Base-by-base conservation (phyloP, 139 green algal genomes). In the Chlamydomonas asymmetrica region DNA sequence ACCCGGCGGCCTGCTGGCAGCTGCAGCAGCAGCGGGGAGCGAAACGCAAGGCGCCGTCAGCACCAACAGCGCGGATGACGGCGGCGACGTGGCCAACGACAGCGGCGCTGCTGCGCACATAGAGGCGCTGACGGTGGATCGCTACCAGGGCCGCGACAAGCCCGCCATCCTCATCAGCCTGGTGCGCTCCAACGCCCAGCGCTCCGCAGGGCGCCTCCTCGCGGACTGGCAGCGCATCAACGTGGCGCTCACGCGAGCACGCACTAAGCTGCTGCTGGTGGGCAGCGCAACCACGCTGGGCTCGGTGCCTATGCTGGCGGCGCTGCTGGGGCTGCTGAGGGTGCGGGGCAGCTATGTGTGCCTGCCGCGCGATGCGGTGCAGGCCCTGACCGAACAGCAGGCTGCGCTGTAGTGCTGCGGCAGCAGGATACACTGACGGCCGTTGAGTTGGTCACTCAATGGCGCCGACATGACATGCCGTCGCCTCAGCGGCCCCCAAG, bases 141-240 rank as follows among this genome's bases (percentile, higher is more conserved):
- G 91, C 60, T 95, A 86, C 66, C 92, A 97, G 74, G 93, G 93
- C 3, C 75, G 91, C 31, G 93, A 97, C 82, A 97, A 96, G 83
- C 39, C 80, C 3, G 83, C 66, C 38, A 78, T 97, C 1, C 50
- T 97, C 31, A 37, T 96, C 35, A 94, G 89, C 0, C 76, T 97
- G 4, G 92, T 97, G 60, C 80, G 87, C 27, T 88, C 70, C 69
- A 97, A 97, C 70, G 16, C 69, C 25, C 34, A n/a, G 7, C 66
- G 73, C 41, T 38, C 8, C 18, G 73, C 84, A 0, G 87, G 87
- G 5, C 65, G 69, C 34, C 76, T 98, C 73, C 86, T 99, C 32
- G 48, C 63, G 0, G 94, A 98, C 84, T 93, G 85, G 87, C 87
- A 92, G 49, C 88, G 96, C 32, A 78, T 99, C 49, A 99, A 99